These are phyloP conservation scores for Evernia prunastri DNA, from an alignment of 495 filamentous ascomycete genomes.

Conservation along the genomic window DNA sequence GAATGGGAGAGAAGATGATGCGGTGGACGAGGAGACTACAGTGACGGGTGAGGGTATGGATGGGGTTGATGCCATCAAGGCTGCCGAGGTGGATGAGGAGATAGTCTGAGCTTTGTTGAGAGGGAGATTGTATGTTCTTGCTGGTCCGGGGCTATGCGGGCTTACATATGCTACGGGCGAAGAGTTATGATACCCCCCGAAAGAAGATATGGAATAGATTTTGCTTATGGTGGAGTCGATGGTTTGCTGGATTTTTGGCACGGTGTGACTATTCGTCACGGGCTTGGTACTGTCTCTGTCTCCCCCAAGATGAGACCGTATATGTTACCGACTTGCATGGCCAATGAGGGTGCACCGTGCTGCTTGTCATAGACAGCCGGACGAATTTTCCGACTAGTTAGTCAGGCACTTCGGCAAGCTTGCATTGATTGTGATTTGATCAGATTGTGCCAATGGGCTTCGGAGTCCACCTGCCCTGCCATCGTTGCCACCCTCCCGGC, in stretches of 20 bases:
- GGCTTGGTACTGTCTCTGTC: no score
- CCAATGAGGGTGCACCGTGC: not conserved
- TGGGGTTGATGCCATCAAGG: not conserved
- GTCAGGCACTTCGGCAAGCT: not conserved
- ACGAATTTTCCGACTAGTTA: not conserved
- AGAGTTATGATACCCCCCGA: not conserved
- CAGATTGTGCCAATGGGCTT: conserved; percentile 43
- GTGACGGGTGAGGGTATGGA: not conserved
- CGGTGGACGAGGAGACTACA: not conserved
- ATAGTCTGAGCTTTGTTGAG: not conserved
- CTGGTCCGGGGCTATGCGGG: no score
- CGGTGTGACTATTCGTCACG: no score
- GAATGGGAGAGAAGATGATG: not conserved
- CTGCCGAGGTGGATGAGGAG: not conserved
- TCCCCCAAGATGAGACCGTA: not conserved
- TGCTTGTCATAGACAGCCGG: not conserved
- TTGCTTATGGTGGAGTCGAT: not conserved
- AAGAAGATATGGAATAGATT: not conserved
- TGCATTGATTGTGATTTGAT: not conserved
- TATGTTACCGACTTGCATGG: not conserved
- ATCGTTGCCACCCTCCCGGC: conserved; percentile 44
- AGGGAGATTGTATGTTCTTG: no score
- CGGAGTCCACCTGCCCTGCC: conserved; percentile 51
- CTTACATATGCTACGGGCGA: not conserved
- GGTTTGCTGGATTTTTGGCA: not conserved